A percentile compares a stretch with the other conserved stretches of the same genome.
Conservation (phyloP, 352 stramenopile species). For the Plasmopara viticola region DNA sequence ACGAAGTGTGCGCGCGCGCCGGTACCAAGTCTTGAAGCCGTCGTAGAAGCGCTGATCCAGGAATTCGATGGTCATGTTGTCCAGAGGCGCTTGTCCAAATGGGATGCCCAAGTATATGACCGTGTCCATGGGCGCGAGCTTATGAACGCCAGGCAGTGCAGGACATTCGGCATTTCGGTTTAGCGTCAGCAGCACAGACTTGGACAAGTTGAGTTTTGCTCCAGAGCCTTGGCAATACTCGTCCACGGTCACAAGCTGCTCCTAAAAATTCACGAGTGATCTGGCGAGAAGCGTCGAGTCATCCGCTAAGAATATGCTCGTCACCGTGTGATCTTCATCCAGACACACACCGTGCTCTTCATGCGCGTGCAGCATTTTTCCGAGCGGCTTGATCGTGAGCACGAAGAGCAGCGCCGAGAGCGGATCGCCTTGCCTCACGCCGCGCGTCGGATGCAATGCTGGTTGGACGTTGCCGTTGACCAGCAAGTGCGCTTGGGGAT, state of each 20-base stretch:
- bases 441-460: not conserved
- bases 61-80: not conserved
- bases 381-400: not conserved
- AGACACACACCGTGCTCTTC: not conserved
- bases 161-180: not conserved
- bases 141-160: not conserved
- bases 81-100: not conserved
- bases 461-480: not conserved
- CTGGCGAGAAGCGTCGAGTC: not conserved
- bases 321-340: not conserved
- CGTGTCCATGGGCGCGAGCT: not conserved
- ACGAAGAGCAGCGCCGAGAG: not conserved
- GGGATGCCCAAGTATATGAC: not conserved
- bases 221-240: not conserved
- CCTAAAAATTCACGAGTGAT: not conserved
- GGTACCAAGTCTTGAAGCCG: too few relatives aligned
- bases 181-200: not conserved
- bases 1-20: not conserved
- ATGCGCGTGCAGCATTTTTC: not conserved
- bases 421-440: not conserved
- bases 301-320: not conserved
- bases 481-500: not conserved
- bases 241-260: not conserved
- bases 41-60: not conserved
- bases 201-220: not conserved